A percentile compares a stretch with the other conserved stretches of the same genome.
Conservation (phyloP, 2,329 filamentous ascomycete genomes). For the Neofusicoccum laricinum region DNA sequence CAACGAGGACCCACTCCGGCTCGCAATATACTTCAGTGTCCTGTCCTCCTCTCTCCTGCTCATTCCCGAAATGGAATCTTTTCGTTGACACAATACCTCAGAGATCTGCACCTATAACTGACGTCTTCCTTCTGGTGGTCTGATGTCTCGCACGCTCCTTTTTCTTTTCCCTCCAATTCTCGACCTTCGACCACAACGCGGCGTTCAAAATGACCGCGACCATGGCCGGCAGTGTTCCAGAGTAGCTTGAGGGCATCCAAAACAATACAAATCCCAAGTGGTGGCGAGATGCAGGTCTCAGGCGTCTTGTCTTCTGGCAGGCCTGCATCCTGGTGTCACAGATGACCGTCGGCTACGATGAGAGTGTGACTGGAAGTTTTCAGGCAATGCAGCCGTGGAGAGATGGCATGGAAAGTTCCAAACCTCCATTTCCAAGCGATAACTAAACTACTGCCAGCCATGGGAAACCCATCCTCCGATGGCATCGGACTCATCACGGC, state of each 20-base stretch:
- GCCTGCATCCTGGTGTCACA: neutral
- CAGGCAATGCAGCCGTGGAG: conserved; percentile 48
- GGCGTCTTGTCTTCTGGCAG: neutral
- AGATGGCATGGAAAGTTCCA: conserved; percentile 28
- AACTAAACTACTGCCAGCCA: neutral
- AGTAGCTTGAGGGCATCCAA: neutral
- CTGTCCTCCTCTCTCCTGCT: conserved; percentile 18
- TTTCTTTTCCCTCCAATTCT: neutral
- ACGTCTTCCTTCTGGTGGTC: too few relatives aligned
- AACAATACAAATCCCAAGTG: conserved; percentile 7
- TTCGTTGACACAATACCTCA: too few relatives aligned
- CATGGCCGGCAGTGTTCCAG: neutral
- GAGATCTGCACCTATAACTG: too few relatives aligned
- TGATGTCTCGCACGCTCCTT: too few relatives aligned
- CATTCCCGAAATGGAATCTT: conserved; percentile 15
- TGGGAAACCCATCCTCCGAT: neutral
- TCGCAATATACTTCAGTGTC: conserved; percentile 19
- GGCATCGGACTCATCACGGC: conserved; percentile 1
- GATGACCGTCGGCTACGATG: conserved; percentile 49
- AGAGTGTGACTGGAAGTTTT: conserved; percentile 51
- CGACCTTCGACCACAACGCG: too few relatives aligned
- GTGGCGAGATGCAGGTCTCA: conserved; percentile 6
- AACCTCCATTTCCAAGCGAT: conserved; percentile 15
- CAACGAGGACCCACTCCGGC: conserved; percentile 18
- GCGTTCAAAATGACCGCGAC: too few relatives aligned